Base-by-base conservation (phyloP, 208 protist genomes). In the Crithidia bombi region DNA sequence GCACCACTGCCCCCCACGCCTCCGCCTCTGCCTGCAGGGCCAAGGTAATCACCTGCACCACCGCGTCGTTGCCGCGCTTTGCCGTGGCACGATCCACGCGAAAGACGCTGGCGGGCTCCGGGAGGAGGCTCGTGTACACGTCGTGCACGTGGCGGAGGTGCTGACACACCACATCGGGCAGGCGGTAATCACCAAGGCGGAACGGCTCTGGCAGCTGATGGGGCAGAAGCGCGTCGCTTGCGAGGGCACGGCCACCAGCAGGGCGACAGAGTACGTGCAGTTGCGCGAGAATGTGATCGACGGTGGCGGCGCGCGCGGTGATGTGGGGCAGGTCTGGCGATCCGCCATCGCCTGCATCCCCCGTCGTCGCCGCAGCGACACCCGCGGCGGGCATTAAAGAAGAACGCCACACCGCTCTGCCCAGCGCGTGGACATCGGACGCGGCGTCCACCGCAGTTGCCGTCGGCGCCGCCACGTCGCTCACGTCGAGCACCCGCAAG, bases 161-260 rank as follows among this genome's bases (percentile, higher is more conserved):
- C 9, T 35, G 38, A 41, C 75, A 75, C 23, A 58, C 54, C 5
- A 72, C 46, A 10, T 75, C 59, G 3, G 85, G 33, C 2, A 90
- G 79, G 26, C 81, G 79, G 65, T 92, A 92, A 72, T 95, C 89
- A 33, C 77, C 63, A 3, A 95, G 65, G 21, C 80, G 78, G 46
- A 92, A 75, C 26, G 86, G 86, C 23, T 80, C 14, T 6, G 72
- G 67, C 54, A 95, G 61, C 68, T 91, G 86, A 11, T 78, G 69
- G 3, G 85, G 76, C 2, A 75, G 65, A 19, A 95, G 78, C 43
- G 58, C 28, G n/a, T 86, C 84, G 59, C 79, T 80, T 14, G 82
- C 80, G 25, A 90, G 62, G 4, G 51, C 55, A 25, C 70, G 70
- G 2, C 70, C 70, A 5, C 52, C 49, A 17, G 61, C 70, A 12